Evolutionary conservation across 805 yeast species (phyloP).

Genomic region (Candida schatavii): DNA sequence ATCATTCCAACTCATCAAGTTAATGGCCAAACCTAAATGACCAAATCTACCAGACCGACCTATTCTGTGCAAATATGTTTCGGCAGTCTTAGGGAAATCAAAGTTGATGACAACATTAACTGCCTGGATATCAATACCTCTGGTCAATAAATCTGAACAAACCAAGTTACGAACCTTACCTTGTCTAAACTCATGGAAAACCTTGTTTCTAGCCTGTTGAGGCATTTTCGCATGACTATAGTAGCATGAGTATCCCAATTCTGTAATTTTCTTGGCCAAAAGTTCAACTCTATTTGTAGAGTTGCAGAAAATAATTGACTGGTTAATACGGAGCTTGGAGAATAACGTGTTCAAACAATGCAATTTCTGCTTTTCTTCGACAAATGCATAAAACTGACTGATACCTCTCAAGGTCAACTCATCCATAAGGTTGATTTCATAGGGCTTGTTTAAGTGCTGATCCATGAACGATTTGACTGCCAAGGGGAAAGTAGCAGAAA

Average conservation of each 20-base stretch:
- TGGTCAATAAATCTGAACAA: constrained; percentile 91
- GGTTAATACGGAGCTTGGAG: constrained; percentile 92
- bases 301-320: constrained; percentile 95
- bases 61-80: constrained; percentile 95
- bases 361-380: constrained; percentile 92
- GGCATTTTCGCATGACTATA: constrained; percentile 98
- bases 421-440: constrained; percentile 96
- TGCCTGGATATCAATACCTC: constrained; percentile 99
- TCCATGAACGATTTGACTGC: constrained; percentile 93
- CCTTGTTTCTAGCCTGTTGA: constrained; percentile 94
- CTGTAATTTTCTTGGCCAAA: constrained; percentile 93
- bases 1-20: constrained; percentile 95
- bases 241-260: constrained; percentile 93
- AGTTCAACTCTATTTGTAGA: constrained; percentile 95
- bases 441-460: constrained; percentile 83
- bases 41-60: constrained; percentile 99
- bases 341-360: constrained; percentile 95
- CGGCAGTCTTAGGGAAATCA: constrained; percentile 98
- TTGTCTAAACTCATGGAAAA: constrained; percentile 97
- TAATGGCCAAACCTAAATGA: constrained; percentile 95
- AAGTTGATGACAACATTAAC: constrained; percentile 97
- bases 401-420: constrained; percentile 95
- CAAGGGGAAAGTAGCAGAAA: constrained; percentile 94
- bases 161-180: constrained; percentile 97
- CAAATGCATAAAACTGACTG: constrained; percentile 97